Percentiles rank a stretch among this genome's conserved stretches.
Conservation (phyloP, 1,284 basidiomycete species). For the Xanthoconium separans region DNA sequence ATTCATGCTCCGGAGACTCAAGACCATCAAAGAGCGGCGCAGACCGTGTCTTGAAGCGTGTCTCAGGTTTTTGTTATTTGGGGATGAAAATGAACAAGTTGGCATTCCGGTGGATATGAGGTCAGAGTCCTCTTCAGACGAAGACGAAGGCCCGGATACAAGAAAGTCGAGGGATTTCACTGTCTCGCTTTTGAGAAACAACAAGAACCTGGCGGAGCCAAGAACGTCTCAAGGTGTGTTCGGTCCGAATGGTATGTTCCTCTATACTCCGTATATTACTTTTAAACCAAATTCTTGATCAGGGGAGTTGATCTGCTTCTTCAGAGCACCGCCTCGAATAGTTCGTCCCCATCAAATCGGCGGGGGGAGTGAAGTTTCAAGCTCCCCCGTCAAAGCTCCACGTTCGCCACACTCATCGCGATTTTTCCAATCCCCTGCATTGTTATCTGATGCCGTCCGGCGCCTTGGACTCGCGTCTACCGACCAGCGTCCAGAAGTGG, state of each 20-base stretch:
- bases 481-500: constrained; percentile 43
- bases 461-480: constrained; percentile 57
- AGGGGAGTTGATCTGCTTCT: constrained; percentile 88
- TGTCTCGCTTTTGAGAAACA: constrained; percentile 52
- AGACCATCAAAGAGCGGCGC: constrained; percentile 65
- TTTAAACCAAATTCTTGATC: constrained; percentile 1
- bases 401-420: constrained; percentile 36
- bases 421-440: constrained; percentile 60
- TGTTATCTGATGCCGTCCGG: constrained; percentile 67
- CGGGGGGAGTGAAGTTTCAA: constrained; percentile 45
- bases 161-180: constrained; percentile 50
- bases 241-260: constrained; percentile 73
- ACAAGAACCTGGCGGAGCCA: constrained; percentile 79
- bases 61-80: constrained; percentile 75
- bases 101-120: constrained; percentile 44
- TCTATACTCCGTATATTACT: not conserved
- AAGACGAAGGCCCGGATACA: constrained; percentile 36
- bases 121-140: constrained; percentile 54
- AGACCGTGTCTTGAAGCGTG: constrained; percentile 83
- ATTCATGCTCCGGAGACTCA: constrained; percentile 73
- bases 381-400: constrained; percentile 42
- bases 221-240: constrained; percentile 81
- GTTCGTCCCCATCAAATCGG: constrained; percentile 47
- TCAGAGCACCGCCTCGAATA: constrained; percentile 72
- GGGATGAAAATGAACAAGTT: constrained; percentile 50